phyloP scores from a whole-genome alignment of 129 eudicot species.

The Escallonia herrerae region DNA sequence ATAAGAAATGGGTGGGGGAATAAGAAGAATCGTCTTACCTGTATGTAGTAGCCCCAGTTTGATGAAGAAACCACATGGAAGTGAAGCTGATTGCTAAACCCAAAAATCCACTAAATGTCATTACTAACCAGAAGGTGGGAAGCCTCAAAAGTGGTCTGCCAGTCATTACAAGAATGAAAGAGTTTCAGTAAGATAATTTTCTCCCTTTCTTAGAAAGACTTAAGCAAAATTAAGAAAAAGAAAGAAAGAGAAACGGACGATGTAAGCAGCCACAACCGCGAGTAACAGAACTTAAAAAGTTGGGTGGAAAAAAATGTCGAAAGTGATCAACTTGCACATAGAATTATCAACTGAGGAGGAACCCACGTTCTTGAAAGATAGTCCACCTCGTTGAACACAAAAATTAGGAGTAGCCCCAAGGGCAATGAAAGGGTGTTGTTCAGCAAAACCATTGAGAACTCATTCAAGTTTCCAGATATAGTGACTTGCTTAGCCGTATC shows the following conservation, averaged over 20 bases:
- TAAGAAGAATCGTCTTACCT: conserved; percentile 41
- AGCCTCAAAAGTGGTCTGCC: conserved; percentile 77
- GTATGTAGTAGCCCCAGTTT: conserved; percentile 96
- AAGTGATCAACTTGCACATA: neutral
- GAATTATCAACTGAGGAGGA: neutral
- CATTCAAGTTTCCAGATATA: conserved; percentile 82
- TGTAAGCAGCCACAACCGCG: too few relatives aligned
- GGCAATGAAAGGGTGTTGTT: conserved; percentile 92
- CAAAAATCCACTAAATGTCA: conserved; percentile 87
- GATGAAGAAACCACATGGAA: conserved; percentile 99
- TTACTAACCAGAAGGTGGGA: conserved; percentile 93
- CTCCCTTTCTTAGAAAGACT: neutral
- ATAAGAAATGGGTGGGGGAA: neutral
- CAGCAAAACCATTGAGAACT: conserved; percentile 93
- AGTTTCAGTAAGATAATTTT: conserved; percentile 8
- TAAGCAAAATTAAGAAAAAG: neutral
- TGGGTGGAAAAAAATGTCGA: too few relatives aligned
- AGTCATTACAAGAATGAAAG: conserved; percentile 9
- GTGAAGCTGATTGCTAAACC: conserved; percentile 98
- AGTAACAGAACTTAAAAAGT: too few relatives aligned
- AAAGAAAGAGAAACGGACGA: neutral
- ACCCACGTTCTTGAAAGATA: conserved; percentile 85
- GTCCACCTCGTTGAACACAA: conserved; percentile 81
- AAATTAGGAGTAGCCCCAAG: conserved; percentile 60
- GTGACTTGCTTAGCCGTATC: conserved; percentile 97